Base-by-base conservation (phyloP, 208 protist genomes). In the Trypanosoma melophagium region DNA sequence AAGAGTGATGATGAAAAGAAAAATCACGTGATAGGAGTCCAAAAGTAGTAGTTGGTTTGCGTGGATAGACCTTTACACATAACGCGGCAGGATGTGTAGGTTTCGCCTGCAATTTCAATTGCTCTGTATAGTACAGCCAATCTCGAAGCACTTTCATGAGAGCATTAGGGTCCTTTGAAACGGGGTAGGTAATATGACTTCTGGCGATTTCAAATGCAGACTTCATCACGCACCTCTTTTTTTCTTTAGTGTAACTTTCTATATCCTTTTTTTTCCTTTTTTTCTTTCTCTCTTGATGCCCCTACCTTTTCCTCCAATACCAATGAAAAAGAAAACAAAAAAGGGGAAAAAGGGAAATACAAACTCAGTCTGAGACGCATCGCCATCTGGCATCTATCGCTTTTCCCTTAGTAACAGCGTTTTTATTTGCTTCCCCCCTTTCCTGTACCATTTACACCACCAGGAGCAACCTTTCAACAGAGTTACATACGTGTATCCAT, bases 111-210 rank as follows among this genome's bases (percentile, higher is more conserved):
- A 95, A 71, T 14, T 79, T 65, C n/a, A 76, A 60, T 25, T 64
- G 49, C 49, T 87, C 83, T 8, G 54, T 80, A 74, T 91, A 91
- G 22, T 64, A 60, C 16, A 80, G 66, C 86, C 84, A 93, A 28
- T 95, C 84, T 2, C 74, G 77, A 62, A 95, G 74, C 17, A 83
- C 84, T 9, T 49, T 61, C 64, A 87, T 87, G 24, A 95, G 66
- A 0, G 85, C 83, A 14, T 57, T 63, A 19, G 78, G 63, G 58
- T 90, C 78, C 12, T 64, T 65, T 35, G 79, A 78, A 35, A 95
- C 60, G 12, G 83, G 86, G 8, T 88, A 77, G 0, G 56, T 51
- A 8, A 93, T 47, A 72, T 93, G 89, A 22, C 76, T 69, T 56
- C 75, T 80, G 9, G 80, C 86, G 40, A 95, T 77, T 21, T 90